Conservation (phyloP, 2,329 filamentous ascomycete species). For the Aspergillus quadrilineatus region DNA sequence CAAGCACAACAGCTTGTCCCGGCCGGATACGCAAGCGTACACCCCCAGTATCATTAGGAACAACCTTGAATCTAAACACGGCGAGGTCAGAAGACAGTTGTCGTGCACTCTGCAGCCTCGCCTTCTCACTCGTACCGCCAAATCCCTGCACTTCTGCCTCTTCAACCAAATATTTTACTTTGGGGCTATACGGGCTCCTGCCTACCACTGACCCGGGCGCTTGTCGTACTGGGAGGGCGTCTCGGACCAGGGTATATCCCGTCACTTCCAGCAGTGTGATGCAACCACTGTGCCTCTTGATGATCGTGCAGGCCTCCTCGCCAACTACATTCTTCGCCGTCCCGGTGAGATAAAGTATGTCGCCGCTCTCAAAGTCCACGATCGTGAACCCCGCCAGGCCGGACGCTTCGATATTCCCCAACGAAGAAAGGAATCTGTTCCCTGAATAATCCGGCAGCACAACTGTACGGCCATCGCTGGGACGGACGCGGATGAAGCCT, state of each 20-base stretch:
- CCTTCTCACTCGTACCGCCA: neutral
- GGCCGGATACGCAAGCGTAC: neutral
- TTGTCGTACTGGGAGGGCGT: neutral
- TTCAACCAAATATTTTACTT: neutral
- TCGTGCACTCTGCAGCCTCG: neutral
- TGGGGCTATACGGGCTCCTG: conserved; percentile 2
- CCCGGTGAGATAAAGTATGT: conserved; percentile 26
- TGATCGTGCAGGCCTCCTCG: neutral
- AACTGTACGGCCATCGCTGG: neutral
- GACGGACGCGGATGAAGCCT: neutral
- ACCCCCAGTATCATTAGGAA: too few relatives aligned
- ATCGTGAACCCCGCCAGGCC: conserved; percentile 23
- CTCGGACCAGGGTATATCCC: neutral
- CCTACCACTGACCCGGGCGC: neutral
- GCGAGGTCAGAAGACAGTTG: neutral
- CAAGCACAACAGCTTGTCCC: conserved; percentile 2
- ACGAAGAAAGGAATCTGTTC: conserved; percentile 9
- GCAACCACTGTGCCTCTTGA: neutral
- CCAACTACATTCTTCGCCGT: conserved; percentile 17
- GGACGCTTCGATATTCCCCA: conserved; percentile 21
- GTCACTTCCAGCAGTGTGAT: neutral
- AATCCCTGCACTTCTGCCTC: neutral
- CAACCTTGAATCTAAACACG: neutral
- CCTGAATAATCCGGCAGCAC: conserved; percentile 7
- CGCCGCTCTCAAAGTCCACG: conserved; percentile 23